Evolutionary conservation across 495 filamentous ascomycete genomes (phyloP).

Genomic region (Immersiella caudata): DNA sequence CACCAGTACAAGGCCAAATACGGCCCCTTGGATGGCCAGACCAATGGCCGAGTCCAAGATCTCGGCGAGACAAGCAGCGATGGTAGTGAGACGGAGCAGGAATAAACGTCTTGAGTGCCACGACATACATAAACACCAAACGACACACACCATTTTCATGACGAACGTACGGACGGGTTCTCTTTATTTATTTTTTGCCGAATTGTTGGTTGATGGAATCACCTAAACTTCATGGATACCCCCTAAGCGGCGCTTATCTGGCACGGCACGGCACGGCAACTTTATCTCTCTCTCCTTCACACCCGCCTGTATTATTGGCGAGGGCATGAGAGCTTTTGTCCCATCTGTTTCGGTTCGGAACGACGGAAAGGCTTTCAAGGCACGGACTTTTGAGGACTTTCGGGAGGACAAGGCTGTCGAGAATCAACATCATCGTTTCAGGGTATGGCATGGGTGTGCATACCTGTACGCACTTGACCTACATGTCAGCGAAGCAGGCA

Average conservation of each 20-base stretch:
- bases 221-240: background rate
- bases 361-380: no score
- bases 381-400: no score
- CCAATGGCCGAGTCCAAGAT: conserved; percentile 39
- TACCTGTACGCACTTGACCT: background rate
- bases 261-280: background rate
- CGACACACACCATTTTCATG: background rate
- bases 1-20: conserved; percentile 47
- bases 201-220: background rate
- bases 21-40: background rate
- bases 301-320: background rate
- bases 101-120: conserved; percentile 20
- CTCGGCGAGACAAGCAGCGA: conserved; percentile 32
- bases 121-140: background rate
- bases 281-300: background rate
- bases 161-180: background rate
- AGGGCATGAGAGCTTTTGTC: no score
- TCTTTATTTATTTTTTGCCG: background rate
- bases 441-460: background rate
- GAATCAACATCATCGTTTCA: no score
- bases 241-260: background rate
- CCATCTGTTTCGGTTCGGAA: no score
- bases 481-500: background rate
- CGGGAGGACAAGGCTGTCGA: no score
- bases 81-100: conserved; percentile 38